Percentiles rank a stretch among this genome's conserved stretches.
Conservation (phyloP, 495 filamentous ascomycete species). For the Penicillium desertorum region DNA sequence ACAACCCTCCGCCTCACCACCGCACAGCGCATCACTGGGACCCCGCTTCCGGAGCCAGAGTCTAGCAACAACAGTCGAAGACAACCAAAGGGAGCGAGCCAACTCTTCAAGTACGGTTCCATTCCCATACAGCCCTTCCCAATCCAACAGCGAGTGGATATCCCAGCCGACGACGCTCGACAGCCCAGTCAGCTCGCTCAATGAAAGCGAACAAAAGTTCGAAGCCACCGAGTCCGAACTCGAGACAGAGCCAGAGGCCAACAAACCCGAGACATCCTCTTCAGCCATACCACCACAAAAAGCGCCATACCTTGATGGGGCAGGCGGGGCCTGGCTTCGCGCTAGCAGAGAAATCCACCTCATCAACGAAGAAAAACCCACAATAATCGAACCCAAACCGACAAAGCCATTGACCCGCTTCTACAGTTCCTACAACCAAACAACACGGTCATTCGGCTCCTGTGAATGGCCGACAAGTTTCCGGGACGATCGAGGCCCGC, state of each 20-base stretch:
- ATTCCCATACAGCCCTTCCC: conserved; percentile 29
- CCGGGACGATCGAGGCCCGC: conserved; percentile 7
- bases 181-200: conserved; percentile 1
- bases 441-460: background rate
- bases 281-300: conserved; percentile 2
- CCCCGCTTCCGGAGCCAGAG: conserved; percentile 18
- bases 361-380: background rate
- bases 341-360: conserved; percentile 16
- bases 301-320: conserved; percentile 12
- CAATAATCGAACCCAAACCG: conserved; percentile 1
- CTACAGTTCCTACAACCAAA: conserved; percentile 4
- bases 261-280: conserved; percentile 2
- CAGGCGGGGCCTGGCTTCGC: conserved; percentile 20
- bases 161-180: background rate
- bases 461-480: background rate
- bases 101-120: conserved; percentile 16
- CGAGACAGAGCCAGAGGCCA: background rate
- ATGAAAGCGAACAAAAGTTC: background rate
- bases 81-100: conserved; percentile 13
- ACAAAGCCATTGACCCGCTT: background rate
- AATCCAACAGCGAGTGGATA: conserved; percentile 11
- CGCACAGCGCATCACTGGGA: background rate
- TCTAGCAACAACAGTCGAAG: conserved; percentile 11
- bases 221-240: background rate
- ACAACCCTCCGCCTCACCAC: conserved; percentile 13